Conservation (phyloP, 1,284 basidiomycete species). For the Ustilago sp. region DNA sequence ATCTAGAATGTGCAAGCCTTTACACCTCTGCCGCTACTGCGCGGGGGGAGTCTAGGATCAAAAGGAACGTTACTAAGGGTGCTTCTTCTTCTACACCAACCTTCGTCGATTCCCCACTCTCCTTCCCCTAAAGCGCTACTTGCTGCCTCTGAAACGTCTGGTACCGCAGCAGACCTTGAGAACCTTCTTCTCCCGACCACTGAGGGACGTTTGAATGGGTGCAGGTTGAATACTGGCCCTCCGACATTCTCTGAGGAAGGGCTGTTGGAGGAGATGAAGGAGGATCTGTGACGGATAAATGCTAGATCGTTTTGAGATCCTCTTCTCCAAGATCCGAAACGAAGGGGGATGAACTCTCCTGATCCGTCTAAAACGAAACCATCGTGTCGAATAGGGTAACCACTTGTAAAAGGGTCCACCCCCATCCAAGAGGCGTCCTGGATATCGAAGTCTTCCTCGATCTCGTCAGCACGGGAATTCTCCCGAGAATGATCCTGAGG, state of each 20-base stretch:
- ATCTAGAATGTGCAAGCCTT: too few relatives aligned
- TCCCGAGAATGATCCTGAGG: constrained; percentile 39
- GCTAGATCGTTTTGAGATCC: constrained; percentile 39
- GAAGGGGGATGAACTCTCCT: constrained; percentile 29
- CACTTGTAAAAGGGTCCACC: constrained; percentile 17
- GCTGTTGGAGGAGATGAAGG: background rate
- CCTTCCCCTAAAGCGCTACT: constrained; percentile 17
- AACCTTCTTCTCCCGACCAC: background rate
- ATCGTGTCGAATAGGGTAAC: constrained; percentile 17
- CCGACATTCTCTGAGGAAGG: background rate
- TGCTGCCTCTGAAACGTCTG: constrained; percentile 31
- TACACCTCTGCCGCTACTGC: background rate
- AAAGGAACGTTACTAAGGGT: constrained; percentile 11
- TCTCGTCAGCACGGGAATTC: constrained; percentile 21
- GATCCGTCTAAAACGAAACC: constrained; percentile 19
- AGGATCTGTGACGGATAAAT: constrained; percentile 13
- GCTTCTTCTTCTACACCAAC: constrained; percentile 36
- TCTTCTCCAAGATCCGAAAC: constrained; percentile 17
- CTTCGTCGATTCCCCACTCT: background rate
- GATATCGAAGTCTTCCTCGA: background rate
- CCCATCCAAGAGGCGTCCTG: constrained; percentile 1
- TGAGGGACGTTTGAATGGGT: constrained; percentile 11
- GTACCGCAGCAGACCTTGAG: constrained; percentile 6
- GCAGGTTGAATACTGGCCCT: constrained; percentile 24
- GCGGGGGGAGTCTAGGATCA: background rate